phyloP scores from a whole-genome alignment of 306 rosid species.

The Malus sylvestris region DNA sequence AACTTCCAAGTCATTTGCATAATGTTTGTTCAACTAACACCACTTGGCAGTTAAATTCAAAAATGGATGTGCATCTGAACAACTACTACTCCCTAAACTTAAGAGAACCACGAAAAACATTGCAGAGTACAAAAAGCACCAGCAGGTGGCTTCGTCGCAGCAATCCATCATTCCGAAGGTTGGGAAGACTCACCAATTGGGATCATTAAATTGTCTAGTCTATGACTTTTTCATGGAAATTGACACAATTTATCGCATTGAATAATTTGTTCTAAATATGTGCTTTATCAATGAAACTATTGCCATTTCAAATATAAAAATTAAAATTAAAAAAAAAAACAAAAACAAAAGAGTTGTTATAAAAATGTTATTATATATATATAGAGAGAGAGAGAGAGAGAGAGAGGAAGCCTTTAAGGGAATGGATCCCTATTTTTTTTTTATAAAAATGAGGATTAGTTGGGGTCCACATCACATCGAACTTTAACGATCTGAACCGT shows the following conservation, averaged over 20 bases:
- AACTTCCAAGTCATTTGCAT: background rate
- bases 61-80: background rate
- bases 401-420: no score
- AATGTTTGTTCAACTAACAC: constrained; percentile 35
- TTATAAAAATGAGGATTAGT: no score
- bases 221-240: background rate
- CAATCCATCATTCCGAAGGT: no score
- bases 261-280: background rate
- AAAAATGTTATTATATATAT: no score
- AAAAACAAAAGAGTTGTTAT: background rate
- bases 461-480: no score
- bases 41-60: background rate
- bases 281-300: no score
- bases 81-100: background rate
- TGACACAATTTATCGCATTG: background rate
- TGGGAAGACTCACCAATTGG: background rate
- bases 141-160: no score
- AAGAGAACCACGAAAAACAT: background rate
- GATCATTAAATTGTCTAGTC: background rate
- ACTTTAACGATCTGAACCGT: no score
- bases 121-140: no score
- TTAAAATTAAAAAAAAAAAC: fast-evolving
- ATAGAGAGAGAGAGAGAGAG: no score
- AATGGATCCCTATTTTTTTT: no score
- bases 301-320: no score